These are phyloP conservation scores for Colletotrichum aenigma DNA, from an alignment of 2,329 filamentous ascomycete genomes.

Conservation along the genomic window DNA sequence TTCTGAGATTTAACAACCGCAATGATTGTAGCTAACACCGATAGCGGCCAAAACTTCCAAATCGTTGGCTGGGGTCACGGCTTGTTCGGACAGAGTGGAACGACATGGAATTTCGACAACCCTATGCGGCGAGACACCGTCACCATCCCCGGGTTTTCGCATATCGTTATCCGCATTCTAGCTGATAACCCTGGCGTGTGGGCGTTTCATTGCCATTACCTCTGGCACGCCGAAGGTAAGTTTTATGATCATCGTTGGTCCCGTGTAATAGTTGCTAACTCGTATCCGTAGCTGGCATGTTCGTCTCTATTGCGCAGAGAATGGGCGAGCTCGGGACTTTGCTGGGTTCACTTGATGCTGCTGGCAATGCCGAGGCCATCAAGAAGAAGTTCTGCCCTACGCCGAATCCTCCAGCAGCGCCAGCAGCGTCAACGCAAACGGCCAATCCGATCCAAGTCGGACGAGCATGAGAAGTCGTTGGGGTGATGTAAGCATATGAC, in stretches of 20 bases:
- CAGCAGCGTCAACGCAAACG: background rate
- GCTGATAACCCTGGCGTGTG: conserved; percentile 63
- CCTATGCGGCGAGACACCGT: conserved; percentile 47
- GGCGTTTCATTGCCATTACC: conserved; percentile 64
- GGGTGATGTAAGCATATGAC: background rate
- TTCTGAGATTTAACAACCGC: too few species aligned
- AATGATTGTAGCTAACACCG: background rate
- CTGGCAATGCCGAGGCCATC: background rate
- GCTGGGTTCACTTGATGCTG: background rate
- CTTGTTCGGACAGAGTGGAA: conserved; percentile 33
- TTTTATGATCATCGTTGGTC: background rate
- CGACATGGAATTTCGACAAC: conserved; percentile 30
- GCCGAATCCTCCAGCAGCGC: background rate
- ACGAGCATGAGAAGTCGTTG: background rate
- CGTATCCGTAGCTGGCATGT: background rate
- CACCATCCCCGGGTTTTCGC: conserved; percentile 57
- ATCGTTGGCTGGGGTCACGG: conserved; percentile 36
- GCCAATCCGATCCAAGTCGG: background rate
- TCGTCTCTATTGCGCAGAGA: conserved; percentile 7
- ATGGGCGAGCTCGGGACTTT: conserved; percentile 9
- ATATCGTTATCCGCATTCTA: conserved; percentile 56
- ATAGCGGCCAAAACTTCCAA: conserved; percentile 56
- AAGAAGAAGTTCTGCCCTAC: conserved; percentile 17
- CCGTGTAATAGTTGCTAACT: background rate
- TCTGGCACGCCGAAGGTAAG: conserved; percentile 56